phyloP scores from a whole-genome alignment of 1,284 basidiomycete species.

The Malassezia japonica region DNA sequence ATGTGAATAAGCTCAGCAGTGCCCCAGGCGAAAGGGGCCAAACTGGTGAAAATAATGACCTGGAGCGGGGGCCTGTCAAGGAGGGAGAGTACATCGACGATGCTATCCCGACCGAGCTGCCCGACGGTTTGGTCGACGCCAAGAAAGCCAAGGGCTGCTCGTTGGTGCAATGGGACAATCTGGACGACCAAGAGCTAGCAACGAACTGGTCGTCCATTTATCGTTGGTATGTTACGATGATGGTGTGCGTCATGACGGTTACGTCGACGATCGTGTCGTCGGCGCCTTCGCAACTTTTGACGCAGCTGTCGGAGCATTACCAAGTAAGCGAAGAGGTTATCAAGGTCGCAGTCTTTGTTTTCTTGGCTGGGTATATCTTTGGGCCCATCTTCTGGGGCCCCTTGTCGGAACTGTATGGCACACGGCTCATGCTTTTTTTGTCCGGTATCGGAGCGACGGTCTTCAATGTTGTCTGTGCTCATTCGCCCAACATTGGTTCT shows the following conservation, averaged over 20 bases:
- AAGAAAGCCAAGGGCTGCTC: neutral
- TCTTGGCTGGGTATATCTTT: constrained; percentile 57
- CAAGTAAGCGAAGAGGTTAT: constrained; percentile 57
- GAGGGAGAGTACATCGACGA: neutral
- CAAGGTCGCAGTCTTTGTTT: constrained; percentile 61
- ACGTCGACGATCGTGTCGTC: constrained; percentile 62
- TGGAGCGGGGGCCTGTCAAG: neutral
- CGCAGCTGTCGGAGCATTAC: constrained; percentile 55
- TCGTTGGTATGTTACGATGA: constrained; percentile 59
- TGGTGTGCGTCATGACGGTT: constrained; percentile 59
- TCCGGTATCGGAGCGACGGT: constrained; percentile 56
- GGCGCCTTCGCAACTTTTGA: constrained; percentile 62
- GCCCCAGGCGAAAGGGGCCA: too few species aligned
- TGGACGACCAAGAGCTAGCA: constrained; percentile 54
- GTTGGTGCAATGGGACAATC: constrained; percentile 42
- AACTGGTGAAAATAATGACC: neutral
- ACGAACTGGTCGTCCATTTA: constrained; percentile 58
- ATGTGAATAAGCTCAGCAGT: too few species aligned
- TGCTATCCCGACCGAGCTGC: constrained; percentile 1
- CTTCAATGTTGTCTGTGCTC: constrained; percentile 62
- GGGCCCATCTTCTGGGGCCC: constrained; percentile 57
- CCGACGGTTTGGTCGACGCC: constrained; percentile 6
- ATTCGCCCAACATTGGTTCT: constrained; percentile 57
- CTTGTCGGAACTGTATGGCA: constrained; percentile 55
- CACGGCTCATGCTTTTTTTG: constrained; percentile 60